Evolutionary conservation across 164 flowering plant species (phyloP), one percentile per base, ranked within the genome.

Genomic region (Sextonia rubra): DNA sequence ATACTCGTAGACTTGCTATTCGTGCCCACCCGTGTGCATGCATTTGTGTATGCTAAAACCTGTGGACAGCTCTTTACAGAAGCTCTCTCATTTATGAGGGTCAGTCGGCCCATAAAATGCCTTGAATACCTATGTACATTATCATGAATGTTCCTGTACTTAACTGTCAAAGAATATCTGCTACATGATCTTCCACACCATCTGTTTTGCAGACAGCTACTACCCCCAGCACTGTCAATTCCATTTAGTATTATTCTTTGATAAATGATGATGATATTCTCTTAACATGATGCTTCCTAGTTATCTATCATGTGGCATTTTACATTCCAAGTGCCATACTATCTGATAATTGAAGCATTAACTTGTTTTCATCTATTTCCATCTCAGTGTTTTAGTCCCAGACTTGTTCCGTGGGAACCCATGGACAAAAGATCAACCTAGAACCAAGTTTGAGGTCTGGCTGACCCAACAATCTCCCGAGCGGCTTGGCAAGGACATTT

Each of bases 361-460:
- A 18, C 29, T 32, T 52, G 12, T 47, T 30, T 70, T 18, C 47
- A 25, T 69, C 32, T 12, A 24, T 14, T 44, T 5, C 49, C n/a
- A 67, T 26, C 85, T 84, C 90, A 94, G 97, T 83, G 96, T 94
- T 71, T 82, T 94, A 30, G 90, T 94, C 64, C 98, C 98, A 7
- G 97, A 94, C 81, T 76, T 90, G 65, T 91, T 91, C 79, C 86
- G 82, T 6, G 96, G 93, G 23, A 79, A 94, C 80, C 90, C 97
- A 67, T 94, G 98, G 97, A 29, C 70, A 69, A 88, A 85, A 71
- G 80, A 83, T 62, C 76, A 74, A 72, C 83, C 92, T 18, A 75
- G 49, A 68, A 29, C 77, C 14, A 56, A 76, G 69, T 82, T 85
- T 65, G 89, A 89, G 66, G 65, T 79, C 68, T 91, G 98, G 97